Base-by-base conservation (phyloP, 495 filamentous ascomycete species). In the Penicillium mononematosum region DNA sequence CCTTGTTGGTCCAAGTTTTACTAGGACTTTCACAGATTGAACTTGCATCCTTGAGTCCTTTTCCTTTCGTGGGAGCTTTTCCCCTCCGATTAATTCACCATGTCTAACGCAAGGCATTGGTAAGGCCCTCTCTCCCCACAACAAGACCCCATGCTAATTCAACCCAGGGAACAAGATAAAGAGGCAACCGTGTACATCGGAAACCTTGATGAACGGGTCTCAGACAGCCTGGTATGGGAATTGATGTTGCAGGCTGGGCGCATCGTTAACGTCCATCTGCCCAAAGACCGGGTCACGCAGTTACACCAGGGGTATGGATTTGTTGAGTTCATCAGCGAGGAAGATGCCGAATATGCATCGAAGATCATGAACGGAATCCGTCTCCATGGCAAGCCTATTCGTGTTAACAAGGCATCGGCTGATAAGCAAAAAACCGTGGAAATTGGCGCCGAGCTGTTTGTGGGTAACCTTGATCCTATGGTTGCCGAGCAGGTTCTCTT, bases 301-400 rank as follows among this genome's bases (percentile, higher is more conserved):
- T 86, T 85, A 17, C 94, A 99, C 73, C 94, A 98, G 77, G 95
- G 95, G 53, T 99, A 96, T 81, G 94, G 94, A 55, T 99, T 99
- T 70, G 93, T 99, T 68, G 94, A 98, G 70, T 98, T 97, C 70
- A 92, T 90, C 64, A 92, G 87, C 58, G 93, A 97, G 66, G 90
- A 92, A 65, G 93, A 97, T 72, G 94, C 94, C 55, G 94, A 98
- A 68, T 99, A 99, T 75, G 94, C 94, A 10, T 89, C 92, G 51
- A 88, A 92, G 65, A 90, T 96, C 53, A 95, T 98, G 88, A 99
- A 99, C 70, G 88, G 92, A 58, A 88, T 98, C 53, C 85, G 92
- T 36, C 75, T 99, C 38, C 96, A 88, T 72, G 92, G 92, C 46
- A 98, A 98, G 73, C 90, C 92, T 2, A 91, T 99, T 59, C 86